Conservation (phyloP, 2,329 filamentous ascomycete species). For the Colletotrichum sansevieriae region DNA sequence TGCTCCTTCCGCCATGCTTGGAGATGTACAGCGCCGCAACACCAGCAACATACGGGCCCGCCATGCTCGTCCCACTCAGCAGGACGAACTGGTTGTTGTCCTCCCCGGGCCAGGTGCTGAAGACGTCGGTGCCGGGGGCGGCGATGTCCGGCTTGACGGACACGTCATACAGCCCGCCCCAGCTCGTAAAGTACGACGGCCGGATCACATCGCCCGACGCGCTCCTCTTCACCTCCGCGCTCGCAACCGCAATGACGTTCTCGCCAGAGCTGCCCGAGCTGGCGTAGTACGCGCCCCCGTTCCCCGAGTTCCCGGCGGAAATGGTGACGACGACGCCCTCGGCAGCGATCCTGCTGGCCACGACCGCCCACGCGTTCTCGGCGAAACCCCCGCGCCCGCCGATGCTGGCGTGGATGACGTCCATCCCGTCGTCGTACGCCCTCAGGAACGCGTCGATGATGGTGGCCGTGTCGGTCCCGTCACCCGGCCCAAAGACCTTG, state of each 20-base stretch:
- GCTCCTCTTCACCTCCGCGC: slow-evolving; percentile 47
- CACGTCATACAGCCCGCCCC: slow-evolving; percentile 50
- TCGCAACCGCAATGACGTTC: slow-evolving; percentile 56
- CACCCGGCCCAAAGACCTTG: slow-evolving; percentile 45
- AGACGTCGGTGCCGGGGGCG: slow-evolving; percentile 55
- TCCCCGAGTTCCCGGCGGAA: slow-evolving; percentile 57
- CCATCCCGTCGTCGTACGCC: slow-evolving; percentile 48
- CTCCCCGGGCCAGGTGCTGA: slow-evolving; percentile 53
- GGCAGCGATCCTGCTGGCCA: slow-evolving; percentile 56
- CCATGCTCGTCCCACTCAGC: slow-evolving; percentile 63
- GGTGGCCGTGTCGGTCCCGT: slow-evolving; percentile 36
- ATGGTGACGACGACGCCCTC: slow-evolving; percentile 58
- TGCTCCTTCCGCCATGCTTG: slow-evolving; percentile 48
- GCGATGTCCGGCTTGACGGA: slow-evolving; percentile 59
- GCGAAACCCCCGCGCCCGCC: slow-evolving; percentile 47
- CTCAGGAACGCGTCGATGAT: slow-evolving; percentile 44
- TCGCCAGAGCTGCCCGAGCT: slow-evolving; percentile 54
- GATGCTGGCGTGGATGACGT: slow-evolving; percentile 48
- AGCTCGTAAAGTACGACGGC: slow-evolving; percentile 55
- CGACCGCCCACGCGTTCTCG: slow-evolving; percentile 53
- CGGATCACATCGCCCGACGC: slow-evolving; percentile 16
- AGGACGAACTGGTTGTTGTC: slow-evolving; percentile 51
- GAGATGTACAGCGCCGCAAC: slow-evolving; percentile 54
- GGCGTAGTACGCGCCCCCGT: slow-evolving; percentile 54
- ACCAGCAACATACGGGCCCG: slow-evolving; percentile 60